Base-by-base conservation (phyloP, 495 filamentous ascomycete species). In the Articulospora tetracladia region DNA sequence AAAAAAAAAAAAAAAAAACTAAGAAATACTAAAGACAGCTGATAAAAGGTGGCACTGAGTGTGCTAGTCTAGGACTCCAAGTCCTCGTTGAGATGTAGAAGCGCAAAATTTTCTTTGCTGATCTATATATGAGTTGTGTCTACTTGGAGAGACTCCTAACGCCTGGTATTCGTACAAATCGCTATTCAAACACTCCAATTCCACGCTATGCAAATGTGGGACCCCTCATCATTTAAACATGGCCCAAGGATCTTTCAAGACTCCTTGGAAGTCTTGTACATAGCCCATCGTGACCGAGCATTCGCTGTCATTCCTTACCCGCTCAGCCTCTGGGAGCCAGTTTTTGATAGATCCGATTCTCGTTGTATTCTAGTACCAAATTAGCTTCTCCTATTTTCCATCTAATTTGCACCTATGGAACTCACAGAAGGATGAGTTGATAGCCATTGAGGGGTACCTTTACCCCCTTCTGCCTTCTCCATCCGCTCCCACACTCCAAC, bases 391-490 rank as follows among this genome's bases (percentile, higher is more conserved):
- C 6, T 27, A 4, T 12, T 47, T 4, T 50, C 27, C 36, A 44
- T 6, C 20, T 28, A 6, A 19, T 11, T 17, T 48, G 13, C 27
- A 23, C 20, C 1, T 52, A 19, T 48, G 27, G 44, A 15, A 73
- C 82, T 59, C 79, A 89, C 86, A 57, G 87, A 84, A 30, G 93
- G 92, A 77, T 96, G 93, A 20, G 93, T 96, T 26, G 88, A 92
- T 69, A 96, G 71, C 72, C 92, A 90, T 68, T 94, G 86, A 1
- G 90, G 91, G 23, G 83, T 78, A 20, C 23, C 4, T n/a, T 57
- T 24, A 20, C 24, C 53, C 48, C 77, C 73, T 34, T 66, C 64
- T n/a, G 73, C 74, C 56, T 79, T 69, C 54, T 89, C 82, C 90
- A 97, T 94, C 19, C 88, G 76, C 62, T 74, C 67, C 93, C 93